Evolutionary conservation across 1,284 basidiomycete genomes (phyloP), one percentile per base, ranked within the genome.

Genomic region (Volvariella volvacea): DNA sequence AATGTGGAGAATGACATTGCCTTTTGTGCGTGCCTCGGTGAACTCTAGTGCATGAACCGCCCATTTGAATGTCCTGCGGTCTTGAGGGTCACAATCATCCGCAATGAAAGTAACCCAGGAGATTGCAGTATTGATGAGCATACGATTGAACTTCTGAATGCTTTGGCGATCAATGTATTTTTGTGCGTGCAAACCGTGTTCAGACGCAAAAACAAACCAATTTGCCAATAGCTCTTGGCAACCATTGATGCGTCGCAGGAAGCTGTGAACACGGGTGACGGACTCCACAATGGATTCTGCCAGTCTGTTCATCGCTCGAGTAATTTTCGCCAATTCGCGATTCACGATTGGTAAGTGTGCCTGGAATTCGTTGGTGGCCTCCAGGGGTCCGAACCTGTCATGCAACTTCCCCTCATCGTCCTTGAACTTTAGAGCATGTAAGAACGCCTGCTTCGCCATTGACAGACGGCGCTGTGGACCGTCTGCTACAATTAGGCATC

Each of bases 71-170:
- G 94, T 99, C 64, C 88, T 92, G 49, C 92, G 82, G 62, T 99
- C 95, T 37, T 92, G 89, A 1, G 93, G 92, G 55, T 97, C 90
- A 66, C 96, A 99, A 56, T 95, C 92, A 60, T 98, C 94, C 64
- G 92, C 97, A 51, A 99, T 96, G 69, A 99, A 99, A 20, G 91
- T 85, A 20, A 99, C 91, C 96, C 96, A 99, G 16, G 89, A 87
- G 54, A 97, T 96, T 2, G 92, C 90, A 36, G 96, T 76, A 50
- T 83, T 83, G 63, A 94, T 88, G 30, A 97, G 71, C 4, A 87
- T 71, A 15, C 84, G 78, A 56, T 89, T 88, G 67, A 95, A 94
- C 48, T 86, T 83, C 47, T 77, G 69, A 52, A 87, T 67, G 1
- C 80, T 75, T 0, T 76, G 59, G 15, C 77, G 75, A 55, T 94